Conservation (phyloP, 257 asterid species). For the Solanum piurae region DNA sequence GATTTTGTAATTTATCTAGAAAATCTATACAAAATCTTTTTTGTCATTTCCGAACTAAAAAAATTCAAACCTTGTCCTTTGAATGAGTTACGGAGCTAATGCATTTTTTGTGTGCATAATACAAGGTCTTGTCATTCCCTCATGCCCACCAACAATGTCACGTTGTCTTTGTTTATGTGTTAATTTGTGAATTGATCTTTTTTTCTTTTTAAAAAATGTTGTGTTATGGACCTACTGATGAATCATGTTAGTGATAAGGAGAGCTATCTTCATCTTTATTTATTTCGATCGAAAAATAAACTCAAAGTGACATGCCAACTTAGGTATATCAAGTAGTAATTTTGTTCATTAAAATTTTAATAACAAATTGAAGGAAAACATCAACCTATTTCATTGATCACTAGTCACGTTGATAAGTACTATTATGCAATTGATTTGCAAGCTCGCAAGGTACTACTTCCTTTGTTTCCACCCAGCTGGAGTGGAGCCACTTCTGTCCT, state of each 20-base stretch:
- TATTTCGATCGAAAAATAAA: neutral
- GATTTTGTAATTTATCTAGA: neutral
- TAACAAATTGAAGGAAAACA: fast-evolving
- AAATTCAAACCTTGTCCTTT: neutral
- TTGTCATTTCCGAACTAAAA: neutral
- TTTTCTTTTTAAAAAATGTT: neutral
- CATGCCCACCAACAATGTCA: neutral
- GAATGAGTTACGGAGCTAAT: neutral
- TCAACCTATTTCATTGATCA: neutral
- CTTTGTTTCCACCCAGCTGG: neutral
- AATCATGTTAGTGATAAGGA: neutral
- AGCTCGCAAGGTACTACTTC: neutral
- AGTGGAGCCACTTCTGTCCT: neutral
- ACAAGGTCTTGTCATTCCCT: neutral
- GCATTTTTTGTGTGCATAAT: neutral
- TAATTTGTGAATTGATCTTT: neutral
- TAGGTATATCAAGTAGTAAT: neutral
- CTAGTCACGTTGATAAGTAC: neutral
- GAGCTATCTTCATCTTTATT: neutral
- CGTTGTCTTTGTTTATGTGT: neutral
- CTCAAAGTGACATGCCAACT: neutral
- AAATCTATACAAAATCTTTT: neutral
- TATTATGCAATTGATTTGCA: neutral
- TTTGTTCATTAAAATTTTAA: neutral
- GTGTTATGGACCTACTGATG: neutral